phyloP scores from a whole-genome alignment of 2,329 filamentous ascomycete species.

The Emmonsiellopsis sp. region DNA sequence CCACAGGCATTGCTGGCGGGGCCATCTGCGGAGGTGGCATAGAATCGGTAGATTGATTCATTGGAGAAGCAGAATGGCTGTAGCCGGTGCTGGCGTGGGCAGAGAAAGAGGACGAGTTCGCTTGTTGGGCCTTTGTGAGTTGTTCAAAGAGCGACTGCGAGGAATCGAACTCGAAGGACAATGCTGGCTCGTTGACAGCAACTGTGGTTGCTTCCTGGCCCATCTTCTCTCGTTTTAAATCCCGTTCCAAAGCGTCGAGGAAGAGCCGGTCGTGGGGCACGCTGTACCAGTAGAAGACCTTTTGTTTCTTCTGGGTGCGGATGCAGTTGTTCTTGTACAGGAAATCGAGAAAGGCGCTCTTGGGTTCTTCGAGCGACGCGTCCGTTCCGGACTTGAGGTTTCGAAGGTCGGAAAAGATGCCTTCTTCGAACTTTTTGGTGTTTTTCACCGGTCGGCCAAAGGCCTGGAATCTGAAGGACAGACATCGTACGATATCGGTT shows the following conservation, averaged over 20 bases:
- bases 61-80: slow-evolving; percentile 76
- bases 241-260: slow-evolving; percentile 91
- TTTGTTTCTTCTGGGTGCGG: slow-evolving; percentile 98
- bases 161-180: slow-evolving; percentile 98
- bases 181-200: slow-evolving; percentile 89
- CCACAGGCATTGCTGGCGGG: slow-evolving; percentile 47
- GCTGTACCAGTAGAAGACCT: slow-evolving; percentile 99
- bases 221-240: slow-evolving; percentile 99
- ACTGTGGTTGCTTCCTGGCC: slow-evolving; percentile 94
- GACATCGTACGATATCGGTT: slow-evolving; percentile 95
- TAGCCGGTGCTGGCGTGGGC: slow-evolving; percentile 62
- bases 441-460: slow-evolving; percentile 98
- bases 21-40: slow-evolving; percentile 83
- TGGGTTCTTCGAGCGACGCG: slow-evolving; percentile 95
- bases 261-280: slow-evolving; percentile 96
- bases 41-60: slow-evolving; percentile 73
- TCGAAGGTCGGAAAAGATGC: slow-evolving; percentile 96
- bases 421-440: slow-evolving; percentile 99
- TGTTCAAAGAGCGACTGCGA: slow-evolving; percentile 99
- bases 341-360: slow-evolving; percentile 96
- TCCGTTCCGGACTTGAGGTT: slow-evolving; percentile 98
- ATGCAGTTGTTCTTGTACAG: slow-evolving; percentile 99
- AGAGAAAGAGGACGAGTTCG: slow-evolving; percentile 93
- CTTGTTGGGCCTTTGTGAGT: slow-evolving; percentile 97
- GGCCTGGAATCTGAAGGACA: slow-evolving; percentile 96